Percentiles rank a stretch among this genome's conserved stretches.
Evolutionary conservation across 495 filamentous ascomycete genomes (phyloP).

Genomic region (Penicillium arizonense): DNA sequence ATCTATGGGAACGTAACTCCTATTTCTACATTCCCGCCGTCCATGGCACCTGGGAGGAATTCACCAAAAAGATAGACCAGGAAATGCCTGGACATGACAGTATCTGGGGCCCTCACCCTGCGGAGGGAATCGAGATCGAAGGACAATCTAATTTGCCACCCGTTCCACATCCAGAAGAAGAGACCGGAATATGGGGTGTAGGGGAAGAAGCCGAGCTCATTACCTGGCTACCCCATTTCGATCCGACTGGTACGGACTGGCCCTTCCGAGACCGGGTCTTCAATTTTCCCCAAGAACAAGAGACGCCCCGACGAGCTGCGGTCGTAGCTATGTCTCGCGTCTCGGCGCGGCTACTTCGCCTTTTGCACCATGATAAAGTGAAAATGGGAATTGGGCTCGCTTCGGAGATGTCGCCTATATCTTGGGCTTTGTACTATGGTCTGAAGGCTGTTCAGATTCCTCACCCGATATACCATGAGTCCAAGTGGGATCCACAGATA

Average conservation of each 20-base stretch:
- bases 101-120: conserved; percentile 59
- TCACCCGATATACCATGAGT: conserved; percentile 65
- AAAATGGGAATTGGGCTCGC: conserved; percentile 56
- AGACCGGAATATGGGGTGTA: conserved; percentile 65
- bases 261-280: conserved; percentile 57
- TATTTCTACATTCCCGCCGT: conserved; percentile 63
- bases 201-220: conserved; percentile 75
- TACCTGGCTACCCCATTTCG: conserved; percentile 64
- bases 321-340: conserved; percentile 62
- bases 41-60: conserved; percentile 45
- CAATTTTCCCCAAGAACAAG: conserved; percentile 33
- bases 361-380: conserved; percentile 52
- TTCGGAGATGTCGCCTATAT: conserved; percentile 66
- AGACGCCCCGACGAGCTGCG: conserved; percentile 60
- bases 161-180: conserved; percentile 44
- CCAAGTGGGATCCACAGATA: conserved; percentile 53
- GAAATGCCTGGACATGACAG: conserved; percentile 5
- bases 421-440: conserved; percentile 64
- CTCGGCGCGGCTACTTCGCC: conserved; percentile 57
- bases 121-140: conserved; percentile 29
- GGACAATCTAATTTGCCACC: conserved; percentile 55
- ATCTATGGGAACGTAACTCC: conserved; percentile 71
- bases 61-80: conserved; percentile 6
- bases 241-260: conserved; percentile 60
- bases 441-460: conserved; percentile 47